Percentiles rank a stretch among this genome's conserved stretches.
Conservation (phyloP, 2,329 filamentous ascomycete genomes). For the Fusarium mundagurra region DNA sequence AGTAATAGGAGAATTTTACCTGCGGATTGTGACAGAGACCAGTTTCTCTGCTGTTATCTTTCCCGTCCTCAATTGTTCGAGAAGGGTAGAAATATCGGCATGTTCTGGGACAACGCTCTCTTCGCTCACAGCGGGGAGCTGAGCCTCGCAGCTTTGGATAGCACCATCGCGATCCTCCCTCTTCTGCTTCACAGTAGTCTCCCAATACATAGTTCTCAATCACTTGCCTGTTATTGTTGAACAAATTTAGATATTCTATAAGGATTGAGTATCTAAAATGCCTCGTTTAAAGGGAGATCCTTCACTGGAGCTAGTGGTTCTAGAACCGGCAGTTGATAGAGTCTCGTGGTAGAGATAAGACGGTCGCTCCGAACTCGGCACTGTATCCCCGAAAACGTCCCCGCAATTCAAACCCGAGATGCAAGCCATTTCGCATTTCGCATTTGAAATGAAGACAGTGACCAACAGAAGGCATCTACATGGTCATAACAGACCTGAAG, state of each 20-base stretch:
- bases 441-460: neutral
- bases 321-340: neutral
- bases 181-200: neutral
- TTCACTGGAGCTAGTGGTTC: neutral
- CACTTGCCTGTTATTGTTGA: fast-evolving
- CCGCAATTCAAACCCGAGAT: neutral
- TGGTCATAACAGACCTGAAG: conserved; percentile 55
- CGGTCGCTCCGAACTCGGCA: neutral
- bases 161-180: neutral
- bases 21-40: neutral
- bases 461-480: neutral
- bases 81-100: neutral
- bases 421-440: neutral
- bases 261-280: neutral
- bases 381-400: neutral
- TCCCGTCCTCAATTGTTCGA: neutral
- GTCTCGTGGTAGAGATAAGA: neutral
- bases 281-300: neutral
- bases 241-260: neutral
- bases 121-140: neutral
- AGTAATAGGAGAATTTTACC: neutral
- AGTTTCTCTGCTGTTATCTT: neutral
- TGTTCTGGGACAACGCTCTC: neutral
- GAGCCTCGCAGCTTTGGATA: neutral
- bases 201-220: neutral